Evolutionary conservation across 2,329 filamentous ascomycete species (phyloP).

Genomic region (Microsporum audouinii): DNA sequence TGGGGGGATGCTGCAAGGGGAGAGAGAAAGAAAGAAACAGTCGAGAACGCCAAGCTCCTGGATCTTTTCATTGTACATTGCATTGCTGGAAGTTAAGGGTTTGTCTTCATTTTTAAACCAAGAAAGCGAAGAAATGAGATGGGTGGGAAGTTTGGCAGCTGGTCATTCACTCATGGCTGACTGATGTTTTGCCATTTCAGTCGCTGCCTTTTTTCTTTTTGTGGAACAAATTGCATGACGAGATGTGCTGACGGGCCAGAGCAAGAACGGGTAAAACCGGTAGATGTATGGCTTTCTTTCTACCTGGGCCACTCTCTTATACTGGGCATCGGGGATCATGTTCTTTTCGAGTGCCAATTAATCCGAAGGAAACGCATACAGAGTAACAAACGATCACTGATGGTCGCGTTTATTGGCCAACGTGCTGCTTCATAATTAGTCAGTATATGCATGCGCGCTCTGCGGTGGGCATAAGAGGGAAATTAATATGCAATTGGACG

Average conservation of each 20-base stretch:
- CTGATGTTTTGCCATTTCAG: constrained; percentile 33
- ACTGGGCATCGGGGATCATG: background rate
- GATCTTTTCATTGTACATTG: constrained; percentile 61
- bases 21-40: constrained; percentile 40
- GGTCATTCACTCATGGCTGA: constrained; percentile 25
- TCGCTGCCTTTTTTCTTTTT: background rate
- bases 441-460: constrained; percentile 43
- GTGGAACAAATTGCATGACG: too few species aligned
- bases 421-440: constrained; percentile 41
- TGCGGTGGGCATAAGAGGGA: constrained; percentile 21
- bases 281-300: background rate
- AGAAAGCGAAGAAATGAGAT: constrained; percentile 54
- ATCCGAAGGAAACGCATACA: background rate
- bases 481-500: constrained; percentile 25
- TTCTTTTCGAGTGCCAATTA: background rate
- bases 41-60: constrained; percentile 46
- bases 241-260: too few species aligned
- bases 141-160: constrained; percentile 40
- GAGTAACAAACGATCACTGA: constrained; percentile 1
- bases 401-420: constrained; percentile 35
- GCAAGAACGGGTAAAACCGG: background rate
- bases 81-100: constrained; percentile 45
- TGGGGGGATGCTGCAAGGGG: constrained; percentile 14
- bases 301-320: background rate
- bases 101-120: constrained; percentile 36